phyloP scores from a whole-genome alignment of 2,329 filamentous ascomycete genomes.

The Neocatenulostroma microsporum region DNA sequence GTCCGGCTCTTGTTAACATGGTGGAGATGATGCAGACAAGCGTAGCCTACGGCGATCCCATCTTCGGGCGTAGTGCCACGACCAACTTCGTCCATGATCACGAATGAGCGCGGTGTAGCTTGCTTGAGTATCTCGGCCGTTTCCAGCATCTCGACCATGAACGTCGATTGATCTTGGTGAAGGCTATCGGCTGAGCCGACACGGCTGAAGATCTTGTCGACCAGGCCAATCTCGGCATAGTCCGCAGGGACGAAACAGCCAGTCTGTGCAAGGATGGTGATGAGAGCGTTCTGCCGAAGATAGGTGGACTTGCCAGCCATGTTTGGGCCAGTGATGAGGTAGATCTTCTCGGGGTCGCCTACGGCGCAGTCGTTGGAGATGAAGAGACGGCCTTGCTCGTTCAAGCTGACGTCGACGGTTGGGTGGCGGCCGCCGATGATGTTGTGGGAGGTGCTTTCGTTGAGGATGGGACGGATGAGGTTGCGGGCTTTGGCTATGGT shows the following conservation, averaged over 20 bases:
- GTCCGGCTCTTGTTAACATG: slow-evolving; percentile 68
- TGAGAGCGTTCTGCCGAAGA: slow-evolving; percentile 87
- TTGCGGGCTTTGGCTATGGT: slow-evolving; percentile 65
- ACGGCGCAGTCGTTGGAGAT: slow-evolving; percentile 80
- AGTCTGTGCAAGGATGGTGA: slow-evolving; percentile 85
- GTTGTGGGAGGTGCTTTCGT: slow-evolving; percentile 55
- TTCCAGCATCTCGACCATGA: slow-evolving; percentile 99
- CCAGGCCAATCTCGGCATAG: slow-evolving; percentile 76
- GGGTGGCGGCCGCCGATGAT: slow-evolving; percentile 84
- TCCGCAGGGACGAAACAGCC: slow-evolving; percentile 88
- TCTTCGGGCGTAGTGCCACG: slow-evolving; percentile 90
- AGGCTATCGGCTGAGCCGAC: slow-evolving; percentile 84
- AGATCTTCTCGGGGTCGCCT: slow-evolving; percentile 64
- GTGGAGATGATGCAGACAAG: slow-evolving; percentile 76
- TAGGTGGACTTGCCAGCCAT: slow-evolving; percentile 99
- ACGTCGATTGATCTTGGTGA: slow-evolving; percentile 91
- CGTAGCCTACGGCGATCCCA: slow-evolving; percentile 81
- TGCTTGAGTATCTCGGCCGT: slow-evolving; percentile 81
- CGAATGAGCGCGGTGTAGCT: slow-evolving; percentile 77
- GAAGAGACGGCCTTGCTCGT: slow-evolving; percentile 71
- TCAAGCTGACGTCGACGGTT: slow-evolving; percentile 78
- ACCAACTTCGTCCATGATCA: slow-evolving; percentile 96
- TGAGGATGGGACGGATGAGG: slow-evolving; percentile 66
- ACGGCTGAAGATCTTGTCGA: slow-evolving; percentile 93
- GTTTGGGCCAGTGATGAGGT: slow-evolving; percentile 74